phyloP scores from a whole-genome alignment of 371 early-diverging fungal species.

The Smittium culicis region DNA sequence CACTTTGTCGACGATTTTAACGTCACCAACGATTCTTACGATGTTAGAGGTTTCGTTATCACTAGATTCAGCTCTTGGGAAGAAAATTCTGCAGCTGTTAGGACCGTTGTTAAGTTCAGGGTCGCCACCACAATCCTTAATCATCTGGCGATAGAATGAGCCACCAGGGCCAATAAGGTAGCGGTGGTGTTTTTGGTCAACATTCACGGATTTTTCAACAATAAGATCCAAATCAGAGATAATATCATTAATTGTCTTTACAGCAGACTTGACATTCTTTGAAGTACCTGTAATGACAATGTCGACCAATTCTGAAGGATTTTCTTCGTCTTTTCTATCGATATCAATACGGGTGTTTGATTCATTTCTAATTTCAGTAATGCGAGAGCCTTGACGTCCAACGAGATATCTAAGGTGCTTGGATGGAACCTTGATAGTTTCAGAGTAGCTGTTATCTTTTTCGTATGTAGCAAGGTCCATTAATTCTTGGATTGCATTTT shows the following conservation, averaged over 20 bases:
- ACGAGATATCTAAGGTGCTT: constrained; percentile 50
- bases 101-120: constrained; percentile 28
- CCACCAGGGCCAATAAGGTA: constrained; percentile 65
- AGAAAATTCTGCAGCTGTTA: constrained; percentile 35
- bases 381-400: constrained; percentile 52
- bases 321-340: too few species aligned
- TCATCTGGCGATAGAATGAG: constrained; percentile 45
- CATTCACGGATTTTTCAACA: constrained; percentile 33
- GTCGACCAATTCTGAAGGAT: constrained; percentile 25
- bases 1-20: constrained; percentile 37
- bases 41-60: constrained; percentile 10
- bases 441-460: constrained; percentile 44
- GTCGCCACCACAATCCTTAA: constrained; percentile 48
- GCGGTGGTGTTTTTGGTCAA: constrained; percentile 52
- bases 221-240: constrained; percentile 37
- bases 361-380: constrained; percentile 47
- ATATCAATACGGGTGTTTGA: constrained; percentile 52
- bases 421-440: constrained; percentile 40
- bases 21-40: constrained; percentile 42
- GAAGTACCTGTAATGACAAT: constrained; percentile 48
- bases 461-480: constrained; percentile 63
- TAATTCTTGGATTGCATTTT: constrained; percentile 56
- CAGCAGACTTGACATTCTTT: constrained; percentile 36
- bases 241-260: constrained; percentile 37
- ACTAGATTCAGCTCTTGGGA: constrained; percentile 27